phyloP scores from a whole-genome alignment of 805 yeast species.

The Starmerella stigmatis region DNA sequence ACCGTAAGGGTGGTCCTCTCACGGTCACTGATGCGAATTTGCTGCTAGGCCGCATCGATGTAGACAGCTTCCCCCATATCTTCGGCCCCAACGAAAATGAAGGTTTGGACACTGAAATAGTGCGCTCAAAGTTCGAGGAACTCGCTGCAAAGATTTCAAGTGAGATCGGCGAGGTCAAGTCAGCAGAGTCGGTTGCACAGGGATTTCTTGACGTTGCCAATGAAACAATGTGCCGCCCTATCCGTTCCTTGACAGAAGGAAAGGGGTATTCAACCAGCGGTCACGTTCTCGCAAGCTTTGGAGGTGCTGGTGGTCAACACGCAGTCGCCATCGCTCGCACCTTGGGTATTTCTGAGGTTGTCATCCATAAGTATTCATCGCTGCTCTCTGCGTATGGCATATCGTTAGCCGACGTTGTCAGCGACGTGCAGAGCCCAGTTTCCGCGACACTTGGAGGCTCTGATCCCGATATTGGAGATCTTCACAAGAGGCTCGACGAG shows the following conservation, averaged over 20 bases:
- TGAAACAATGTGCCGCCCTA: constrained; percentile 85
- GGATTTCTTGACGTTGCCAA: constrained; percentile 79
- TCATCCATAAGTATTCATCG: constrained; percentile 74
- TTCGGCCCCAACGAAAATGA: constrained; percentile 75
- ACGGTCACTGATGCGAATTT: constrained; percentile 81
- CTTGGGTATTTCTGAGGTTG: constrained; percentile 56
- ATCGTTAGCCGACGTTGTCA: constrained; percentile 74
- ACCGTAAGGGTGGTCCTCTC: constrained; percentile 72
- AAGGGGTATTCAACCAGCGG: constrained; percentile 58
- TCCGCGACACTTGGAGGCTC: constrained; percentile 34
- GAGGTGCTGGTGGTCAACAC: constrained; percentile 93
- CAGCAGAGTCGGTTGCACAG: constrained; percentile 60
- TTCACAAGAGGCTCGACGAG: constrained; percentile 39
- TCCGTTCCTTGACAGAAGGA: constrained; percentile 73
- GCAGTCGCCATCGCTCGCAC: constrained; percentile 65
- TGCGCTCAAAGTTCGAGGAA: constrained; percentile 41
- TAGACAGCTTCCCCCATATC: constrained; percentile 67
- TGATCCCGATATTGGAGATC: constrained; percentile 26
- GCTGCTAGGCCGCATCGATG: constrained; percentile 57
- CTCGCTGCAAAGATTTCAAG: constrained; percentile 53
- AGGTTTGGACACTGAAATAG: constrained; percentile 48
- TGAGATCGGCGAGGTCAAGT: constrained; percentile 35
- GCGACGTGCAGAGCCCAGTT: constrained; percentile 68
- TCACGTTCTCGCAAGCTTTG: constrained; percentile 72
- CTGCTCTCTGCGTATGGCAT: constrained; percentile 82